Percentiles rank a stretch among this genome's conserved stretches.
Conservation (phyloP, 768 basidiomycete genomes). For the Kwoniella sp. region DNA sequence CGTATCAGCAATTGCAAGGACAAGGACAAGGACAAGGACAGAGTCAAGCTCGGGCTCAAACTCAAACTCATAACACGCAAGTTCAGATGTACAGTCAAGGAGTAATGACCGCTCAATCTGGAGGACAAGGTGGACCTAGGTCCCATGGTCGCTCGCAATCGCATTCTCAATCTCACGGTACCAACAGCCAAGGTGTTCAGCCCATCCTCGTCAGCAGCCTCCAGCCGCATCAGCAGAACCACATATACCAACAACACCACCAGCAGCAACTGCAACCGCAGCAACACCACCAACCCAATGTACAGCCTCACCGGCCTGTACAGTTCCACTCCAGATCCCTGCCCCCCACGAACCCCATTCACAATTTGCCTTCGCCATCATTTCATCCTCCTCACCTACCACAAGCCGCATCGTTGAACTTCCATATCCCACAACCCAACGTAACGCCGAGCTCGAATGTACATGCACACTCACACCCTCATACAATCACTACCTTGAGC, state of each 20-base stretch:
- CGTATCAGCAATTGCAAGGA: not conserved
- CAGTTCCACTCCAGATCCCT: not conserved
- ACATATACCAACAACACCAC: not conserved
- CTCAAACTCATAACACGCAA: not conserved
- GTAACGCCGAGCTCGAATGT: not conserved
- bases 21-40: too few relatives aligned
- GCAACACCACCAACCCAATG: not conserved
- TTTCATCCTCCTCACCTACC: not conserved
- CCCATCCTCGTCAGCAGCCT: not conserved
- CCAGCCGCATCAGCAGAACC: slow-evolving; percentile 1
- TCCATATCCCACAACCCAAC: too few relatives aligned
- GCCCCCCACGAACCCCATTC: not conserved
- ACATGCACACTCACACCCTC: not conserved
- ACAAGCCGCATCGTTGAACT: too few relatives aligned
- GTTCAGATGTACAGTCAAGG: not conserved
- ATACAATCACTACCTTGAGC: not conserved
- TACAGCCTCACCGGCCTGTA: too few relatives aligned
- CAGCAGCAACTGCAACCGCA: not conserved
- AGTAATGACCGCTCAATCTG: not conserved
- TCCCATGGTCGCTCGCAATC: not conserved
- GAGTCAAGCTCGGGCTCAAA: not conserved
- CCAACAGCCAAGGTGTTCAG: not conserved
- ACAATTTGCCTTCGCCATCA: not conserved
- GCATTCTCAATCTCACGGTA: not conserved
- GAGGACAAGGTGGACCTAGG: not conserved